Evolutionary conservation across 2,329 filamentous ascomycete genomes (phyloP).

Genomic region (Fusarium oligoseptatum): DNA sequence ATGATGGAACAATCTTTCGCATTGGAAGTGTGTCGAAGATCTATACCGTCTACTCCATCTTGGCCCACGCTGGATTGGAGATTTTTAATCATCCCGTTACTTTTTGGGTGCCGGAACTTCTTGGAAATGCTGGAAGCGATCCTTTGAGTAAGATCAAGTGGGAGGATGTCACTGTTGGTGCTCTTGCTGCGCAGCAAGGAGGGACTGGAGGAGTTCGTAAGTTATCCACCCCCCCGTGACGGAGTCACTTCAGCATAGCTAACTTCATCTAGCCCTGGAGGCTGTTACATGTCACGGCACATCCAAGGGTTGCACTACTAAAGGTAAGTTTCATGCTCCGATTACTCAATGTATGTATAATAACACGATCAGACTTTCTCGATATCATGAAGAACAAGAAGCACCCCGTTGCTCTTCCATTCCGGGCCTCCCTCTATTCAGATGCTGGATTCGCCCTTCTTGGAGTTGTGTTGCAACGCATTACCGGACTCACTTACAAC

Average conservation of each 20-base stretch:
- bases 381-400: conserved; percentile 12
- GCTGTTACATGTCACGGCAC: not conserved
- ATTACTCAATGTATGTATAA: not conserved
- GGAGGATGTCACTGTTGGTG: conserved; percentile 40
- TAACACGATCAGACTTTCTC: conserved; percentile 9
- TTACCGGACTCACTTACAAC: not conserved
- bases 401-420: conserved; percentile 10
- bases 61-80: conserved; percentile 36
- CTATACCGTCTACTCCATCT: conserved; percentile 45
- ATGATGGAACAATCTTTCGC: conserved; percentile 43
- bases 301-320: not conserved
- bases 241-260: not conserved
- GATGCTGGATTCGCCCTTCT: conserved; percentile 22
- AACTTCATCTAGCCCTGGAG: not conserved
- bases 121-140: conserved; percentile 7
- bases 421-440: conserved; percentile 22
- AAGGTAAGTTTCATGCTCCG: not conserved
- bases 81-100: conserved; percentile 46
- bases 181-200: conserved; percentile 38
- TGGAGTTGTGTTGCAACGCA: conserved; percentile 17
- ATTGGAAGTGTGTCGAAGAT: conserved; percentile 48
- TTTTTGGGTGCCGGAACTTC: conserved; percentile 45
- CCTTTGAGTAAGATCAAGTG: conserved; percentile 22
- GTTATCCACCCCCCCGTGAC: not conserved
- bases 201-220: conserved; percentile 27